Percentiles rank a stretch among this genome's conserved stretches.
These are phyloP conservation scores for Aspergillus flavus DNA, from an alignment of 2,329 filamentous ascomycete genomes.

Conservation along the genomic window DNA sequence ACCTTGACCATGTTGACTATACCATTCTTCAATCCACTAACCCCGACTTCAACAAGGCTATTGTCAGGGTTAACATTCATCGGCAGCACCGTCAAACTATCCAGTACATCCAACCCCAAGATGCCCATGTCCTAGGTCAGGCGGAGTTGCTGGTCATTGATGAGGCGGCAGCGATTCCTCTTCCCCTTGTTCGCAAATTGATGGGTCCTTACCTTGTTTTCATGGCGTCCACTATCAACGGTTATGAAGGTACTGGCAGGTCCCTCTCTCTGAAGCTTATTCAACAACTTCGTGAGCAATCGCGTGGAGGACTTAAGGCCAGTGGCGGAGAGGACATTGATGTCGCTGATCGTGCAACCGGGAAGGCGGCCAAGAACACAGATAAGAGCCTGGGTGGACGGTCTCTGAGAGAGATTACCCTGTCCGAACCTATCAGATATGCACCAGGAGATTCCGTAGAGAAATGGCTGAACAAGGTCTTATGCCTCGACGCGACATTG, in stretches of 20 bases:
- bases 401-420: constrained; percentile 85
- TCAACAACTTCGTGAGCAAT: constrained; percentile 93
- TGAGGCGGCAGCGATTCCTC: constrained; percentile 92
- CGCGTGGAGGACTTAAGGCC: constrained; percentile 63
- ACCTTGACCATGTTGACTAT: constrained; percentile 94
- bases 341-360: constrained; percentile 77
- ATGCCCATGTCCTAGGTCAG: constrained; percentile 91
- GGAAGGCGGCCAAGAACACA: constrained; percentile 67
- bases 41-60: constrained; percentile 98
- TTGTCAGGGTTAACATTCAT: constrained; percentile 95
- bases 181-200: constrained; percentile 88
- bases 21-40: constrained; percentile 98
- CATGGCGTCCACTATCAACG: constrained; percentile 99
- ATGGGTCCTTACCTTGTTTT: constrained; percentile 98
- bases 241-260: constrained; percentile 94
- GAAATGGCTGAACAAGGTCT: constrained; percentile 91
- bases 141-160: constrained; percentile 95
- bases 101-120: constrained; percentile 96
- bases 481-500: constrained; percentile 91
- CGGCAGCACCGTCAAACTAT: constrained; percentile 95
- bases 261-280: constrained; percentile 96
- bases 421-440: constrained; percentile 94
- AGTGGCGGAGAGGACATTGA: constrained; percentile 62
- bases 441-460: constrained; percentile 88
- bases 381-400: constrained; percentile 67